Conservation (phyloP, 768 basidiomycete species). For the Hygrocybe punicea region DNA sequence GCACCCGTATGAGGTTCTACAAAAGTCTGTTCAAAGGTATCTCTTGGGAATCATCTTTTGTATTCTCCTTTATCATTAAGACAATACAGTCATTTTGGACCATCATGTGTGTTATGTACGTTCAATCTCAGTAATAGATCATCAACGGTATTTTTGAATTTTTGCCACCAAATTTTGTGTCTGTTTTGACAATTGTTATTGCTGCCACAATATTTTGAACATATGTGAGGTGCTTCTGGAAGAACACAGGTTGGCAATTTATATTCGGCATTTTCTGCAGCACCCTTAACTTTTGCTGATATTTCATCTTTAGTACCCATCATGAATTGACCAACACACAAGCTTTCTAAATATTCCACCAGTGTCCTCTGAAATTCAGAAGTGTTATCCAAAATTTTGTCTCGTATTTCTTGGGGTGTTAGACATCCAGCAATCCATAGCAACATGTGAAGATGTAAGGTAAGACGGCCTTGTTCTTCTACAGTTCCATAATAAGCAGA, state of each 20-base stretch:
- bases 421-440: constrained; percentile 32
- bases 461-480: constrained; percentile 37
- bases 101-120: constrained; percentile 27
- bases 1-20: constrained; percentile 29
- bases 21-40: constrained; percentile 13
- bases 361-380: constrained; percentile 19
- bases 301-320: constrained; percentile 25
- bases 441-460: constrained; percentile 38
- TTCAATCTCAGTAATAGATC: constrained; percentile 28
- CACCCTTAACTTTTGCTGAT: constrained; percentile 1
- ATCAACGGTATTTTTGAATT: constrained; percentile 22
- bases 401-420: constrained; percentile 33
- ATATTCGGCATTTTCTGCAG: constrained; percentile 5
- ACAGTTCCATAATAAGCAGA: constrained; percentile 31
- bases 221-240: constrained; percentile 18
- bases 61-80: constrained; percentile 29
- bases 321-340: constrained; percentile 29
- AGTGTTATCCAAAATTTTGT: constrained; percentile 19
- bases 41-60: constrained; percentile 34
- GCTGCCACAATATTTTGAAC: constrained; percentile 11
- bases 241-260: constrained; percentile 23
- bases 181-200: constrained; percentile 7
- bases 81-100: constrained; percentile 13
- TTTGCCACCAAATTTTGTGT: constrained; percentile 16
- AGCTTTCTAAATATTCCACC: constrained; percentile 23